Evolutionary conservation across 345 rosid genomes (phyloP).

Genomic region (Eucalyptus erythrocorys): DNA sequence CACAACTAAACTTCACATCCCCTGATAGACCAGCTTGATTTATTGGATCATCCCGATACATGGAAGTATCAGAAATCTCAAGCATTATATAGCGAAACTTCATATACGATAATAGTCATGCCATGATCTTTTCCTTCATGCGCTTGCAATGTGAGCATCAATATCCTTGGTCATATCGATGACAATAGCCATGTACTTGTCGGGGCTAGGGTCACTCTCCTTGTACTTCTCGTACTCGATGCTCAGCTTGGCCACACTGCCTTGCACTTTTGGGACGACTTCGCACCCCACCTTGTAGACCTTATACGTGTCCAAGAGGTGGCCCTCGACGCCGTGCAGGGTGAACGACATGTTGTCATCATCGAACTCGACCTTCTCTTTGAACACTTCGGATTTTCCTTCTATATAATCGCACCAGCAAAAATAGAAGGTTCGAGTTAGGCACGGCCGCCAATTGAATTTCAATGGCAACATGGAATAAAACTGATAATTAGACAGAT

Average conservation of each 20-base stretch:
- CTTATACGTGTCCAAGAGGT: constrained; percentile 7
- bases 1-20: too few relatives aligned
- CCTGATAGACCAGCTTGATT: too few relatives aligned
- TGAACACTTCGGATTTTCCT: constrained; percentile 7
- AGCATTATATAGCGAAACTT: not conserved
- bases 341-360: constrained; percentile 4
- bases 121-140: not conserved
- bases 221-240: constrained; percentile 15
- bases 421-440: not conserved
- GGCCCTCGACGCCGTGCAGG: constrained; percentile 11
- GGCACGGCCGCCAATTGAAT: not conserved
- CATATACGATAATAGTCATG: not conserved
- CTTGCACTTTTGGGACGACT: not conserved
- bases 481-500: not conserved
- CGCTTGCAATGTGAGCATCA: not conserved
- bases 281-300: not conserved
- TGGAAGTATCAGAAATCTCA: not conserved
- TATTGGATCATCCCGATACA: too few relatives aligned
- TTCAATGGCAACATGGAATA: not conserved
- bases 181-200: constrained; percentile 1
- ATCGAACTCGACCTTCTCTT: constrained; percentile 9
- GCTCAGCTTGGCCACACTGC: not conserved
- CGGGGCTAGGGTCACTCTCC: not conserved
- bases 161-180: not conserved
- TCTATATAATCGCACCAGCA: not conserved